Evolutionary conservation across 139 green algal species (phyloP), one percentile per base, ranked within the genome.

Genomic region (Chlorella sp.): DNA sequence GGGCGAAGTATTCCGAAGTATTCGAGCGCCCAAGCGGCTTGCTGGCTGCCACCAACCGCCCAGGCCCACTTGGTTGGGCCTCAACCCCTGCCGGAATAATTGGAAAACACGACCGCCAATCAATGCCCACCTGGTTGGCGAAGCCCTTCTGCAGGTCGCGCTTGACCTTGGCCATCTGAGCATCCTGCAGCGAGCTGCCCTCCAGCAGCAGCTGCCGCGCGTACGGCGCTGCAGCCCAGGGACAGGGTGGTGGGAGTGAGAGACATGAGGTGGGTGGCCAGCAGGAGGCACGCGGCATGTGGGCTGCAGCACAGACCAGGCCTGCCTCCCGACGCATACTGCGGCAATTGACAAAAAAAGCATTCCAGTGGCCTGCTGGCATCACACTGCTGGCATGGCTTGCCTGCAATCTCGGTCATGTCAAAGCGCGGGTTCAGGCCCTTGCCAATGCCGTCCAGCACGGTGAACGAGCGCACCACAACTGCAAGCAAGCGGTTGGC

Each of bases 381-480:
- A n/a, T n/a, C n/a, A n/a, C n/a, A n/a, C n/a, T n/a, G n/a, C n/a
- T n/a, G n/a, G n/a, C n/a, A n/a, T n/a, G n/a, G n/a, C n/a, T n/a
- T n/a, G n/a, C 72, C 89, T 4, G 95, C 89, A 76, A 99, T 99
- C 88, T 99, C 97, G 18, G 87, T 95, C 91, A 99, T 99, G 95
- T 99, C 97, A 87, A 99, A 99, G 51, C 94, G 89, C n/a, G 95
- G 90, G 91, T 98, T 92, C 47, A 99, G 92, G 13, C 78, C 88
- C 93, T 99, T 99, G 90, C 97, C 97, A 84, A 99, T 99, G 89
- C 97, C 97, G 87, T 99, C 97, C 74, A 99, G 92, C 41, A 98
- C 95, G 13, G 93, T 96, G 86, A 98, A 98, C 60, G 91, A 94
- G n/a, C 95, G 88, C 70, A 94, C 91, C 32, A 98, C 96, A 88